Conservation (phyloP, 2,329 filamentous ascomycete genomes). For the Verticillium nonalfalfae region DNA sequence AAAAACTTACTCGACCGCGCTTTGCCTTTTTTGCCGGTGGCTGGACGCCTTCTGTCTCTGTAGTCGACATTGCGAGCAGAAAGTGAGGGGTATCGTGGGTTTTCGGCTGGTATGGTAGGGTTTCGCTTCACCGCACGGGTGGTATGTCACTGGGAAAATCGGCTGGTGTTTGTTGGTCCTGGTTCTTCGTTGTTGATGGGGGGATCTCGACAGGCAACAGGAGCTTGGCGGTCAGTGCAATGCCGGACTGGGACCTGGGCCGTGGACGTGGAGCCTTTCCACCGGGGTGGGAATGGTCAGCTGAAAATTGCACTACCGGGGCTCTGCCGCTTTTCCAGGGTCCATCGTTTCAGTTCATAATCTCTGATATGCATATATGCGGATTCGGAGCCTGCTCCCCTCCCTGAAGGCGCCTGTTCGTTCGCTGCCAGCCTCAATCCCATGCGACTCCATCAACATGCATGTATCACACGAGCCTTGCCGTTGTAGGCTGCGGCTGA, state of each 20-base stretch:
- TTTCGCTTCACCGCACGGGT: not conserved
- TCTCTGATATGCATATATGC: not conserved
- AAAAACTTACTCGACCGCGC: slow-evolving; percentile 10
- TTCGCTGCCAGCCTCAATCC: too few relatives aligned
- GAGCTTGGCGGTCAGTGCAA: not conserved
- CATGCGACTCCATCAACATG: not conserved
- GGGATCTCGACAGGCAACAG: not conserved
- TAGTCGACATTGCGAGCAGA: not conserved
- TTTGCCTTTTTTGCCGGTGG: slow-evolving; percentile 11
- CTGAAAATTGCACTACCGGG: not conserved
- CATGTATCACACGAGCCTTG: not conserved
- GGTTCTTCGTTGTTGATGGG: not conserved
- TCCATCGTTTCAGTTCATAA: not conserved
- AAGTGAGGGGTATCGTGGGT: not conserved
- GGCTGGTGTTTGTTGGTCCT: not conserved
- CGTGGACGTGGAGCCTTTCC: not conserved
- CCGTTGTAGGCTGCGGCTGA: not conserved
- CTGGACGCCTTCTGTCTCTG: not conserved
- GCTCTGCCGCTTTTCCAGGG: not conserved
- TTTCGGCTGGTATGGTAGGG: not conserved
- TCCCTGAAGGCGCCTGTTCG: too few relatives aligned
- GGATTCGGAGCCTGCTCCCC: too few relatives aligned
- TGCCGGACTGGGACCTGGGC: not conserved
- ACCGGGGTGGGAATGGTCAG: not conserved
- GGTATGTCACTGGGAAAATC: not conserved